Percentiles rank a stretch among this genome's conserved stretches.
Conservation (phyloP, 192 early-diverging fungal genomes). For the Irineochytrium annulatum region DNA sequence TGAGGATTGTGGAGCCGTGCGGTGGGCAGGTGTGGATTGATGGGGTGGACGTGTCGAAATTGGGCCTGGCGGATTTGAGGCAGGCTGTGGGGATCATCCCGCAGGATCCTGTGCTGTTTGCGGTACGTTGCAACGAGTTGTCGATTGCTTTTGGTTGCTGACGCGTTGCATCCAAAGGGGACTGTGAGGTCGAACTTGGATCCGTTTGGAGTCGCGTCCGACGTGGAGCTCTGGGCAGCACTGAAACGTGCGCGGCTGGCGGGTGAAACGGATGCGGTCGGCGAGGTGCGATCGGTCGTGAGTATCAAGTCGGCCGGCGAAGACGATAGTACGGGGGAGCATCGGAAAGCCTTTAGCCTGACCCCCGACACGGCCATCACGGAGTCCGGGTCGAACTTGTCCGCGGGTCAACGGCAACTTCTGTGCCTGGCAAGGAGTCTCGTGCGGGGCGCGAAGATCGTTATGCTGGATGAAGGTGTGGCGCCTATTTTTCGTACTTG, state of each 20-base stretch:
- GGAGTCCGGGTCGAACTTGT: slow-evolving; percentile 84
- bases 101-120: slow-evolving; percentile 54
- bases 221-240: slow-evolving; percentile 71
- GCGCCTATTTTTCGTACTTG: too few relatives aligned
- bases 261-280: not conserved
- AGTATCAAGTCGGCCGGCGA: not conserved
- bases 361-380: slow-evolving; percentile 64
- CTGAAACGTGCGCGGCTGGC: slow-evolving; percentile 61
- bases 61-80: slow-evolving; percentile 56
- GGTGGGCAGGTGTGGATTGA: slow-evolving; percentile 65
- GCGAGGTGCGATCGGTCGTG: slow-evolving; percentile 15
- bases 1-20: slow-evolving; percentile 59
- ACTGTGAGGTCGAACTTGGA: slow-evolving; percentile 75
- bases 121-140: not conserved
- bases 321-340: not conserved
- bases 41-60: slow-evolving; percentile 52
- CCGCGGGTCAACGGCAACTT: slow-evolving; percentile 73
- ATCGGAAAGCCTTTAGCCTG: slow-evolving; percentile 2
- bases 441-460: slow-evolving; percentile 21
- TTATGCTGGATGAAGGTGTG: slow-evolving; percentile 40
- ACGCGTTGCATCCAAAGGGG: slow-evolving; percentile 38
- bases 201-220: slow-evolving; percentile 63
- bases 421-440: slow-evolving; percentile 51
- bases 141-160: not conserved
- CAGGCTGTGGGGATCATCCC: slow-evolving; percentile 43